Percentiles rank a stretch among this genome's conserved stretches.
Conservation (phyloP, 768 basidiomycete genomes). For the Pholiota microspora region DNA sequence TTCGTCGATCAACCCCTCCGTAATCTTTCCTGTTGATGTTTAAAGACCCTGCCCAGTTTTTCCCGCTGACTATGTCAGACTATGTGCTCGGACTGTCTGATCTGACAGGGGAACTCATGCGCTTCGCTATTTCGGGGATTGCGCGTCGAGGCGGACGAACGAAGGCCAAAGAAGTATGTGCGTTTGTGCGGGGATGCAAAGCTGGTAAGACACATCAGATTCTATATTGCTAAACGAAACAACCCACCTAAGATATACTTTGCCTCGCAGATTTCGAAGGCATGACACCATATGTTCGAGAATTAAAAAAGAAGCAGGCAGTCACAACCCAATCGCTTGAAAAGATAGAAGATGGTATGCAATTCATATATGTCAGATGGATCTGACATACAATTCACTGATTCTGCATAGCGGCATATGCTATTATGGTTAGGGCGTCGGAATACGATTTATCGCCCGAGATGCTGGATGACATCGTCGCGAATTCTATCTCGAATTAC, state of each 20-base stretch:
- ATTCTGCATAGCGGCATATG: slow-evolving; percentile 57
- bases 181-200: slow-evolving; percentile 73
- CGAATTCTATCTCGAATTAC: slow-evolving; percentile 39
- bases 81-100: slow-evolving; percentile 93
- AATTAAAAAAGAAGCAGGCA: slow-evolving; percentile 82
- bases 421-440: slow-evolving; percentile 67
- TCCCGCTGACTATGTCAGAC: slow-evolving; percentile 75
- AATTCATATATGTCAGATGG: neutral
- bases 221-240: neutral
- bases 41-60: slow-evolving; percentile 50
- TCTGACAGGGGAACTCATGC: slow-evolving; percentile 96
- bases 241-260: slow-evolving; percentile 5
- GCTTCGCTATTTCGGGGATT: slow-evolving; percentile 86
- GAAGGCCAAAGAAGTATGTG: slow-evolving; percentile 61
- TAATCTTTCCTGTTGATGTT: slow-evolving; percentile 6
- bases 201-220: slow-evolving; percentile 47
- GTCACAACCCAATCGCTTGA: slow-evolving; percentile 86
- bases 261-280: slow-evolving; percentile 63
- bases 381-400: neutral
- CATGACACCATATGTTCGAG: slow-evolving; percentile 65
- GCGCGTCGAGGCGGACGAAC: slow-evolving; percentile 61
- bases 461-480: slow-evolving; percentile 68
- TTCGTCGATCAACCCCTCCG: slow-evolving; percentile 5
- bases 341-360: slow-evolving; percentile 91
- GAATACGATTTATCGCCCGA: slow-evolving; percentile 71